Evolutionary conservation across 345 rosid genomes (phyloP).

Genomic region (Brassica juncea): DNA sequence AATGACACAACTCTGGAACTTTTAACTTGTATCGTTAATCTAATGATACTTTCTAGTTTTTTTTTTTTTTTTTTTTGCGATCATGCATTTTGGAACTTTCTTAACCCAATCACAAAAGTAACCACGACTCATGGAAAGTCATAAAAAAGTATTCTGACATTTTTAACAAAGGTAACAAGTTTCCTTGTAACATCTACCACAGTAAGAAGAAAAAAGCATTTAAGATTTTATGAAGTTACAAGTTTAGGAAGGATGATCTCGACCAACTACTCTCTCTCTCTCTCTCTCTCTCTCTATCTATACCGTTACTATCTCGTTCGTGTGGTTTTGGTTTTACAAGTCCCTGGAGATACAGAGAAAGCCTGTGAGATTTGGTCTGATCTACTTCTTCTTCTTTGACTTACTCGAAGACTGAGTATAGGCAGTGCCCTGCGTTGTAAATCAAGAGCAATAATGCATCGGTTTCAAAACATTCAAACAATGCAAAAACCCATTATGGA

Average conservation of each 20-base stretch:
- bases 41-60: background rate
- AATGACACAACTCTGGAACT: background rate
- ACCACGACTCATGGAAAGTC: background rate
- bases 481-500: background rate
- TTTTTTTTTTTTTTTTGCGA: background rate
- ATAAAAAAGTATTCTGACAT: background rate
- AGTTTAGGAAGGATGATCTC: constrained; percentile 20
- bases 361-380: background rate
- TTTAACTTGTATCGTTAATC: background rate
- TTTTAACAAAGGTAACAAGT: background rate
- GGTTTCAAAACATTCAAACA: background rate
- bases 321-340: constrained; percentile 13
- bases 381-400: constrained; percentile 77
- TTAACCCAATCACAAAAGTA: background rate
- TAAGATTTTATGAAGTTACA: constrained; percentile 2
- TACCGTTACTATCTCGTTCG: constrained; percentile 20
- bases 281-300: constrained; percentile 2
- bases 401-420: constrained; percentile 56
- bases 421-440: constrained; percentile 67
- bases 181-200: background rate
- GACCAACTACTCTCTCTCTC: constrained; percentile 24
- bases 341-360: background rate
- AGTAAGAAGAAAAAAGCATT: background rate
- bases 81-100: background rate
- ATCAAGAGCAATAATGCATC: background rate